These are phyloP conservation scores for Auxenochlorella pyrenoidosa DNA, from an alignment of 139 green algal genomes.

Conservation along the genomic window DNA sequence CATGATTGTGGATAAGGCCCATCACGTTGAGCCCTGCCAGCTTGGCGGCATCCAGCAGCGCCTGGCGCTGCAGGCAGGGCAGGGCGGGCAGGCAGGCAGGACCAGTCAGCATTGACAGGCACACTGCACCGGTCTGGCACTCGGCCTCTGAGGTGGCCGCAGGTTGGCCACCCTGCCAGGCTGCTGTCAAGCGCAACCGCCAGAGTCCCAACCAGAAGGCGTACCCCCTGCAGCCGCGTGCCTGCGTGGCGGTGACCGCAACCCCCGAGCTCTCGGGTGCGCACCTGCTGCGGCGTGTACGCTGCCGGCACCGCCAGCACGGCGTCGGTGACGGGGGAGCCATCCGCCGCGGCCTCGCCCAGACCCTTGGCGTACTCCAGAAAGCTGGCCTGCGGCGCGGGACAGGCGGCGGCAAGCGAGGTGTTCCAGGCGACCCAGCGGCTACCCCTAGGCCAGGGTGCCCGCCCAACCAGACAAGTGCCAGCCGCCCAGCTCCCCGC, in stretches of 20 bases:
- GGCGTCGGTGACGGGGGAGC: constrained; percentile 75
- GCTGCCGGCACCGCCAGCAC: constrained; percentile 92
- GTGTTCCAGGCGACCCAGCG: too few species aligned
- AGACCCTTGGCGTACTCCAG: constrained; percentile 90
- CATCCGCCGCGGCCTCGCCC: constrained; percentile 73
- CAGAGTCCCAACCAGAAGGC: too few species aligned
- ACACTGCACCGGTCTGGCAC: too few species aligned
- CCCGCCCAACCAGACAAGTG: too few species aligned
- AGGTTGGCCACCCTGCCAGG: too few species aligned
- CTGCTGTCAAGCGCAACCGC: too few species aligned
- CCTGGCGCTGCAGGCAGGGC: constrained; percentile 16
- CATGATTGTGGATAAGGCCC: constrained; percentile 87
- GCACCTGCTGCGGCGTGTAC: constrained; percentile 81
- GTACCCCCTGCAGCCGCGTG: too few species aligned
- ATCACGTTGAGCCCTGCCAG: constrained; percentile 89
- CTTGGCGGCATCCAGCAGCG: constrained; percentile 76
- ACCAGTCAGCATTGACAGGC: background rate
- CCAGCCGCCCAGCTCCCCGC: too few species aligned
- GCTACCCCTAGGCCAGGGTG: too few species aligned
- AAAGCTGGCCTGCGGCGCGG: constrained; percentile 73
- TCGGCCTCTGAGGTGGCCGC: too few species aligned
- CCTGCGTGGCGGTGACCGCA: background rate
- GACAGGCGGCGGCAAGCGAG: background rate
- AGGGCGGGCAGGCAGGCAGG: background rate
- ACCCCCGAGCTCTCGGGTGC: constrained; percentile 36